phyloP scores from a whole-genome alignment of 495 filamentous ascomycete species.

The Neurospora discreta region DNA sequence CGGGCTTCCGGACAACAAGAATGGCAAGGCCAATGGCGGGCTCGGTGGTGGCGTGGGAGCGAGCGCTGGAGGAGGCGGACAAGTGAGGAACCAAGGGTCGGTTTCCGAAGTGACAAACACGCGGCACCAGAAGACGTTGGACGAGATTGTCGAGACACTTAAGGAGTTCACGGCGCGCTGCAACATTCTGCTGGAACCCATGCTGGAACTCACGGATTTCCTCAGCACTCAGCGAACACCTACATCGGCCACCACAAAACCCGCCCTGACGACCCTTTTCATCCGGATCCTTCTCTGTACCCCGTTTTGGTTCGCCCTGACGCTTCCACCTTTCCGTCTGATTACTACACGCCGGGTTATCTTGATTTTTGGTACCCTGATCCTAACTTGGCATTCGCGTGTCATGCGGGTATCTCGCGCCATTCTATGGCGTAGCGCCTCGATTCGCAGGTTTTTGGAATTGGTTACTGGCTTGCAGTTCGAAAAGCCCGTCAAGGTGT shows the following conservation, averaged over 20 bases:
- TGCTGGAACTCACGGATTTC: slow-evolving; percentile 82
- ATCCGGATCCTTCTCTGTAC: slow-evolving; percentile 80
- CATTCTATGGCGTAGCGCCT: slow-evolving; percentile 80
- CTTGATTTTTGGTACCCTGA: slow-evolving; percentile 65
- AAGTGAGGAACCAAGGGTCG: slow-evolving; percentile 27
- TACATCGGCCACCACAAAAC: slow-evolving; percentile 81
- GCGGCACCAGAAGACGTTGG: slow-evolving; percentile 70
- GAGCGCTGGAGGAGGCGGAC: slow-evolving; percentile 34
- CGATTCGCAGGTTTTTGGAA: slow-evolving; percentile 52
- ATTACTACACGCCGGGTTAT: slow-evolving; percentile 80
- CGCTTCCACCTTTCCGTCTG: slow-evolving; percentile 69
- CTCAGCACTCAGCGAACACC: slow-evolving; percentile 84
- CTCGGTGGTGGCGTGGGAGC: slow-evolving; percentile 2
- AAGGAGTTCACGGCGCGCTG: slow-evolving; percentile 79
- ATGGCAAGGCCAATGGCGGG: slow-evolving; percentile 29
- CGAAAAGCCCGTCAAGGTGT: slow-evolving; percentile 25
- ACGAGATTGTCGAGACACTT: slow-evolving; percentile 92
- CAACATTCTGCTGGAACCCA: slow-evolving; percentile 82
- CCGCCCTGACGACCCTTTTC: slow-evolving; percentile 83
- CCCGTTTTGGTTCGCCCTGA: slow-evolving; percentile 75
- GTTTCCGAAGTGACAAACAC: slow-evolving; percentile 50
- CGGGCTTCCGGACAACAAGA: slow-evolving; percentile 34
- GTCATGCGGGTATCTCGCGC: slow-evolving; percentile 75
- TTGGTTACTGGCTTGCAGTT: slow-evolving; percentile 74
- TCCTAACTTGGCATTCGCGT: slow-evolving; percentile 83